These are phyloP conservation scores for Citrus inodora DNA, from an alignment of 345 rosid genomes.

Conservation along the genomic window DNA sequence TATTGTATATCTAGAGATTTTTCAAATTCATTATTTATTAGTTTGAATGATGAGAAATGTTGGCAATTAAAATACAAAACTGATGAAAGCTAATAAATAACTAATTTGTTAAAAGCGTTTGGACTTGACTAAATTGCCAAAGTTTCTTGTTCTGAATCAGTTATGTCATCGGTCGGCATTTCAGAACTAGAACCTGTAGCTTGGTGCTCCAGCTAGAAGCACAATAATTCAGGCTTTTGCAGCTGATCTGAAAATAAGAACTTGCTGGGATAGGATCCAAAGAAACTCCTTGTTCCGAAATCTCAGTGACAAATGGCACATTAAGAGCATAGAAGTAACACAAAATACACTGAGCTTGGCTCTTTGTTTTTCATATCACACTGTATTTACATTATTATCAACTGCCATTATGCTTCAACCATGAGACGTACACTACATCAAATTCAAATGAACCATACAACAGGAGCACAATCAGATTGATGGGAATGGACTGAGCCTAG, in stretches of 20 bases:
- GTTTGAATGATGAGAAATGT: not conserved
- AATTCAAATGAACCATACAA: not conserved
- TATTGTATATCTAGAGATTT: not conserved
- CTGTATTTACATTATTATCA: not conserved
- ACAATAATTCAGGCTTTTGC: not conserved
- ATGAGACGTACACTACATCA: not conserved
- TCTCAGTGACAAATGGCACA: not conserved
- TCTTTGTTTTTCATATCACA: not conserved
- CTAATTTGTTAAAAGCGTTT: not conserved
- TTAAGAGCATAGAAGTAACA: not conserved
- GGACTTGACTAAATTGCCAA: not conserved
- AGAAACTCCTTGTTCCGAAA: not conserved
- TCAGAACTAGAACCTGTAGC: too few relatives aligned
- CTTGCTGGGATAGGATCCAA: not conserved
- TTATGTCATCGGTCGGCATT: too few relatives aligned
- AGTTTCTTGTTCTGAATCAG: not conserved
- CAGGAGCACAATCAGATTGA: conserved; percentile 1
- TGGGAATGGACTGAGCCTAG: conserved; percentile 38
- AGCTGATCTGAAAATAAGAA: not conserved
- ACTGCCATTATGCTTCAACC: not conserved
- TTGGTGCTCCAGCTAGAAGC: not conserved
- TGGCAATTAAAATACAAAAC: not conserved
- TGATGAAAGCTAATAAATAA: not conserved
- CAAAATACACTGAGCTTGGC: not conserved
- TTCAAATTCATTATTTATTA: not conserved